Conservation (phyloP, 1,284 basidiomycete genomes). For the Rhodotorula sp. region DNA sequence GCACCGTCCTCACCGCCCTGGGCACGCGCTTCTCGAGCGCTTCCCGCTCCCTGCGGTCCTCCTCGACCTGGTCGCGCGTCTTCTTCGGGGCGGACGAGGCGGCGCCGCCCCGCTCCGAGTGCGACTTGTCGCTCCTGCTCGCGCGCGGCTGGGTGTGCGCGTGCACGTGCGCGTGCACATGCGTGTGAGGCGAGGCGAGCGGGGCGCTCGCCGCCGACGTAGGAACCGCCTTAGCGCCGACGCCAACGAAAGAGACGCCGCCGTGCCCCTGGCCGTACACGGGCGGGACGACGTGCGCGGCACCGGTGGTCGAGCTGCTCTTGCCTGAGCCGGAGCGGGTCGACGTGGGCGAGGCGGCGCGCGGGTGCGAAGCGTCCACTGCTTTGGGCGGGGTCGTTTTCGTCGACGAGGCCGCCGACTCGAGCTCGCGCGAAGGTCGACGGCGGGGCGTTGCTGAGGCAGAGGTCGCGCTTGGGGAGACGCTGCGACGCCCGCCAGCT, state of each 20-base stretch:
- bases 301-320: not conserved
- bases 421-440: not conserved
- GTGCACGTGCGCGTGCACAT: not conserved
- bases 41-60: constrained; percentile 14
- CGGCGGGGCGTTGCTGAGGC: not conserved
- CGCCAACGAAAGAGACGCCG: constrained; percentile 22
- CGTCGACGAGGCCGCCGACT: not conserved
- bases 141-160: not conserved
- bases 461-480: not conserved
- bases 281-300: not conserved
- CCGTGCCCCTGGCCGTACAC: constrained; percentile 22
- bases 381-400: not conserved
- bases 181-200: not conserved
- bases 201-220: not conserved
- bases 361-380: not conserved
- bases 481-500: constrained; percentile 6
- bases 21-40: constrained; percentile 15
- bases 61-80: constrained; percentile 24
- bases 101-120: constrained; percentile 17
- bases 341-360: constrained; percentile 6
- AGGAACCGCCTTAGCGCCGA: not conserved
- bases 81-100: not conserved
- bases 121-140: constrained; percentile 9
- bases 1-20: constrained; percentile 21
- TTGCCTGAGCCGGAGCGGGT: constrained; percentile 1